phyloP scores from a whole-genome alignment of 129 eudicot genomes.

The Escallonia herrerae region DNA sequence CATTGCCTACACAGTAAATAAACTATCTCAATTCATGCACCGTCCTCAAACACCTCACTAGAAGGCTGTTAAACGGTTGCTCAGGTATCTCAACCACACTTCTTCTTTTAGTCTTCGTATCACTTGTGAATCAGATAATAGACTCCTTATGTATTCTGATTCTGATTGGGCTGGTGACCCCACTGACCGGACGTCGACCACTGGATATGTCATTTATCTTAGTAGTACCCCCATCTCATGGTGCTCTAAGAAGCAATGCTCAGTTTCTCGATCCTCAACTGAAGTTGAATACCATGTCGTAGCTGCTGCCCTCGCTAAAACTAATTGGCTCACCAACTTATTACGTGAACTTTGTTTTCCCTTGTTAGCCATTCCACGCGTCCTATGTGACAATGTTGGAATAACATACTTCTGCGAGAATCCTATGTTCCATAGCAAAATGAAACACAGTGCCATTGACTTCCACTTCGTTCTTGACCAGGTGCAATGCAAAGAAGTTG shows the following conservation, averaged over 20 bases:
- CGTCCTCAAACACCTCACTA: too few relatives aligned
- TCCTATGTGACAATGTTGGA: not conserved
- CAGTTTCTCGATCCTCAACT: not conserved
- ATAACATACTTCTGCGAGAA: not conserved
- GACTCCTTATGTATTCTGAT: too few relatives aligned
- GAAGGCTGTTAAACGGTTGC: too few relatives aligned
- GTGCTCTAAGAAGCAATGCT: not conserved
- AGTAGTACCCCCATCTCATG: not conserved
- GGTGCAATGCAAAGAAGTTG: not conserved
- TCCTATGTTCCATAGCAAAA: too few relatives aligned
- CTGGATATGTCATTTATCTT: not conserved
- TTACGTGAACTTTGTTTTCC: not conserved
- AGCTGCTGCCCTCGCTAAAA: too few relatives aligned
- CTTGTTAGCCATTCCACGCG: not conserved
- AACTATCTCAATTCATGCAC: too few relatives aligned
- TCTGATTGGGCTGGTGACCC: too few relatives aligned
- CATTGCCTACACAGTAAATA: too few relatives aligned
- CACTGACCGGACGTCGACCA: too few relatives aligned
- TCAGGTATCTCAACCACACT: too few relatives aligned
- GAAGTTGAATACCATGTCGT: not conserved
- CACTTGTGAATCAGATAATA: too few relatives aligned
- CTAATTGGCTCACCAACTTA: not conserved
- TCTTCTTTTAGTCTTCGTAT: too few relatives aligned
- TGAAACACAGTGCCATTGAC: not conserved
- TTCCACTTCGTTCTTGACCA: not conserved